Evolutionary conservation across 2,329 filamentous ascomycete genomes (phyloP).

Genomic region (Colletotrichum viniferum): DNA sequence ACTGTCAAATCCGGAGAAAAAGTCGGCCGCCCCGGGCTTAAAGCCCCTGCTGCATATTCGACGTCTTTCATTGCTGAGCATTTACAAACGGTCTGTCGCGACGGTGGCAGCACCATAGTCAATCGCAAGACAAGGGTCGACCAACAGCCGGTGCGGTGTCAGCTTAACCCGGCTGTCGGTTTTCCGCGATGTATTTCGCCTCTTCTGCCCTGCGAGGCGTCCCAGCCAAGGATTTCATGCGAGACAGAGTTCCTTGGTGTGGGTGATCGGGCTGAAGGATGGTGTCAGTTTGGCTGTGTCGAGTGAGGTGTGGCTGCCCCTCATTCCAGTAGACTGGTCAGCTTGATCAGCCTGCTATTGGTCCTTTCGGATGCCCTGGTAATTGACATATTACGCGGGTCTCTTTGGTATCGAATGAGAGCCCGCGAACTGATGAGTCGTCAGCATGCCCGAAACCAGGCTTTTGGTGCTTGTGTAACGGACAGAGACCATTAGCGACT

Average conservation of each 20-base stretch:
- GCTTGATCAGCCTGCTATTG: background rate
- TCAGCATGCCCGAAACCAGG: background rate
- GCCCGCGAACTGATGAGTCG: background rate
- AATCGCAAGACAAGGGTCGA: background rate
- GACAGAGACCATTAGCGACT: background rate
- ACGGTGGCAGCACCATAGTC: background rate
- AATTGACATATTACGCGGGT: background rate
- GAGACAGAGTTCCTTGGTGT: background rate
- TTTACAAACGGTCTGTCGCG: background rate
- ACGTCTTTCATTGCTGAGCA: background rate
- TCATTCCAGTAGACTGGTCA: slow-evolving; percentile 4
- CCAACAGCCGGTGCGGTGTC: slow-evolving; percentile 4
- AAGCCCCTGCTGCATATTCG: slow-evolving; percentile 5
- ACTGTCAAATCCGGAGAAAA: background rate
- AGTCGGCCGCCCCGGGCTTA: slow-evolving; percentile 7
- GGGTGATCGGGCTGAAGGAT: background rate
- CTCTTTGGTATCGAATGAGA: background rate
- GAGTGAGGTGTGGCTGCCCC: background rate
- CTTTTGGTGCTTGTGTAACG: background rate
- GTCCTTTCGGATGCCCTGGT: background rate
- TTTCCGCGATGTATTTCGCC: background rate
- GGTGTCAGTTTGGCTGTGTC: background rate
- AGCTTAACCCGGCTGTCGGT: slow-evolving; percentile 1
- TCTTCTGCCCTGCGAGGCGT: background rate
- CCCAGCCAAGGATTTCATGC: background rate